Evolutionary conservation across 2,329 filamentous ascomycete genomes (phyloP).

Genomic region (Byssothecium circinans): DNA sequence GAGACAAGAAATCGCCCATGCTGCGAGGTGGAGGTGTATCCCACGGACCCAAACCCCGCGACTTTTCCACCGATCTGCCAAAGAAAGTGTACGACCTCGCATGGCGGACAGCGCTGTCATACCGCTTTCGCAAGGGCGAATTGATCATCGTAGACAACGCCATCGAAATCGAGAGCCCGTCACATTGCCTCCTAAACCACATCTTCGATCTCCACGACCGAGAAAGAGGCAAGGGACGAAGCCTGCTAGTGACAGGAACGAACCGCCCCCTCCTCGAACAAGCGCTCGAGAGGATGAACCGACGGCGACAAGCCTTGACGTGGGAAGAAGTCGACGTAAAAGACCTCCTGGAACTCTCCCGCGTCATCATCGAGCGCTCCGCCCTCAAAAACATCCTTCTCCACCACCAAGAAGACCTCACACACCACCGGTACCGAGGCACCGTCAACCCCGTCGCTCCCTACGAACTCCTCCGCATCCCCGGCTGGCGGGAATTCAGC

Average conservation of each 20-base stretch:
- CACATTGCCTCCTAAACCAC: slow-evolving; percentile 64
- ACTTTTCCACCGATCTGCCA: slow-evolving; percentile 82
- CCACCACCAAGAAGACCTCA: slow-evolving; percentile 33
- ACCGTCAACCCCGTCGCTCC: slow-evolving; percentile 18
- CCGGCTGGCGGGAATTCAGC: slow-evolving; percentile 34
- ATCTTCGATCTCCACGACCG: slow-evolving; percentile 70
- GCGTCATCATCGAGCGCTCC: slow-evolving; percentile 81
- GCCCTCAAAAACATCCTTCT: slow-evolving; percentile 74
- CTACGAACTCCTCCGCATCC: slow-evolving; percentile 24
- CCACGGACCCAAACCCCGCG: slow-evolving; percentile 87
- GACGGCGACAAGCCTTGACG: slow-evolving; percentile 70
- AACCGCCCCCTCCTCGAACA: slow-evolving; percentile 59
- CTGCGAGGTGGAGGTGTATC: slow-evolving; percentile 82
- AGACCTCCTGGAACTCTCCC: slow-evolving; percentile 81
- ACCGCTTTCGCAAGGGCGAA: slow-evolving; percentile 85
- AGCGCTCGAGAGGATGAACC: slow-evolving; percentile 65
- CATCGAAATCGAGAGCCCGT: slow-evolving; percentile 68
- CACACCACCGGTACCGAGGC: slow-evolving; percentile 3
- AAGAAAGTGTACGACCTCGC: slow-evolving; percentile 93
- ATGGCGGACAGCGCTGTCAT: slow-evolving; percentile 90
- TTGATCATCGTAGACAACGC: slow-evolving; percentile 81
- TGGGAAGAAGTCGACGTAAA: slow-evolving; percentile 91
- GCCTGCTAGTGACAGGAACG: slow-evolving; percentile 33
- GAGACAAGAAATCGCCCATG: slow-evolving; percentile 79
- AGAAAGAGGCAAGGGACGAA: slow-evolving; percentile 36